Base-by-base conservation (phyloP, 1,139 yeast species). In the Kurtzmaniella quercitrusa region DNA sequence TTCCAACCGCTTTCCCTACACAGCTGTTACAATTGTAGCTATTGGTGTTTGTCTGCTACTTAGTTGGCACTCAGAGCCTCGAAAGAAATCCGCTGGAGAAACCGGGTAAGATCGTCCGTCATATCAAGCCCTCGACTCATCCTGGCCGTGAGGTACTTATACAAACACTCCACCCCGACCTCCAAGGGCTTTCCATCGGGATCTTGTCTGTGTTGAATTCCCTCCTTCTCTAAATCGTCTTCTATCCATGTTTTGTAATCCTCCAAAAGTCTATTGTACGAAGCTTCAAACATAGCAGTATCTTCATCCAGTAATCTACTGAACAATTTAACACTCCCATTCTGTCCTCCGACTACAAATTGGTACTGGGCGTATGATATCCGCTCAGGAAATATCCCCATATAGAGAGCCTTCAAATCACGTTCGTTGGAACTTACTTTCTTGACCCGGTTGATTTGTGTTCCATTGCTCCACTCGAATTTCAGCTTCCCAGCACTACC, bases 21-120 rank as follows among this genome's bases (percentile, higher is more conserved):
- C 23, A 21, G 4, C 8, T 27, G 12, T 7, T 27, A 6, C 31
- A 27, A 27, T 10, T 27, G 31, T 27, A 27, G 36, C 18, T 31
- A 31, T 16, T 31, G 36, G 14, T 31, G 36, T 31, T 31, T 31
- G 36, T 31, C 18, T 16, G 36, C 36, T 31, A 31, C 36, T 16
- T 31, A 31, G 3, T 14, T 27, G 31, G 31, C 31, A 15, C 14
- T 31, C 36, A 31, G 36, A 4, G 36, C 36, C 18, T 31, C 18
- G 17, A 31, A 31, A 12, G 14, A 14, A 3, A 31, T 31, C 18
- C 36, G 36, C 14, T 31, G 36, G 5, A 31, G 10, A 31, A 31
- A 31, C 14, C 36, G 12, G 18, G 36, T 31, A 15, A 16, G 16
- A 9, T 31, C 18, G 14, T 31, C 36, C 14, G 12, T 31, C 36